A percentile compares a stretch with the other conserved stretches of the same genome.
Conservation (phyloP, 73 alveolate genomes). For the Breviolum minutum region DNA sequence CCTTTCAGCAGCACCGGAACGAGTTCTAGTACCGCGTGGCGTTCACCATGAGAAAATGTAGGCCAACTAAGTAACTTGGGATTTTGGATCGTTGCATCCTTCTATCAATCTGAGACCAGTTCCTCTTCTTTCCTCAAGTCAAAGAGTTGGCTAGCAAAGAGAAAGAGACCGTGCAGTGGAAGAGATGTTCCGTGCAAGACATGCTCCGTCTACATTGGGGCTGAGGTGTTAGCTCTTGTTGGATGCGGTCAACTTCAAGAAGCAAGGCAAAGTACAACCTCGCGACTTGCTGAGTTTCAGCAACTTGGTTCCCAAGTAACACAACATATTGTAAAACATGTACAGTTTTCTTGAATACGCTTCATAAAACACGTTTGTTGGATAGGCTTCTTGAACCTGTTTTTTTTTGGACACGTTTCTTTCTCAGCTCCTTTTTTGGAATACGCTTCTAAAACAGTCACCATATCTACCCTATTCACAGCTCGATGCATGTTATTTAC, state of each 20-base stretch:
- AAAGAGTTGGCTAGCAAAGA: no score
- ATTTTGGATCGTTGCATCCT: not conserved
- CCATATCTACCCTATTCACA: no score
- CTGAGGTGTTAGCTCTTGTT: not conserved
- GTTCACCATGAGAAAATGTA: not conserved
- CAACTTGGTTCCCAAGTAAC: not conserved
- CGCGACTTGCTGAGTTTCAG: not conserved
- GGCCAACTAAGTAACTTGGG: not conserved
- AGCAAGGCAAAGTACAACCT: not conserved
- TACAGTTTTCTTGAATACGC: not conserved
- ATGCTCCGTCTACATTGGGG: not conserved
- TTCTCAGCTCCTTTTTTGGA: no score
- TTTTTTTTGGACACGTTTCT: no score
- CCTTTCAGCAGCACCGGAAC: not conserved
- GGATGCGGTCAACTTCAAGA: slow-evolving; percentile 7
- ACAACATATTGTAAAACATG: not conserved
- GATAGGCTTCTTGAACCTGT: no score
- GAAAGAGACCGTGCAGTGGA: no score
- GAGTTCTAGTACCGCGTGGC: not conserved
- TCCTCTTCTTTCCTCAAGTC: no score
- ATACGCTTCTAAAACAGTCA: no score
- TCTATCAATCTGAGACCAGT: no score
- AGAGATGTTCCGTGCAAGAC: not conserved
- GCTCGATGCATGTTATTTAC: no score
- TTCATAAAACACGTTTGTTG: not conserved